Evolutionary conservation across 192 early-diverging fungal species (phyloP), one percentile per base, ranked within the genome.

Genomic region (Powellomyces hirtus): DNA sequence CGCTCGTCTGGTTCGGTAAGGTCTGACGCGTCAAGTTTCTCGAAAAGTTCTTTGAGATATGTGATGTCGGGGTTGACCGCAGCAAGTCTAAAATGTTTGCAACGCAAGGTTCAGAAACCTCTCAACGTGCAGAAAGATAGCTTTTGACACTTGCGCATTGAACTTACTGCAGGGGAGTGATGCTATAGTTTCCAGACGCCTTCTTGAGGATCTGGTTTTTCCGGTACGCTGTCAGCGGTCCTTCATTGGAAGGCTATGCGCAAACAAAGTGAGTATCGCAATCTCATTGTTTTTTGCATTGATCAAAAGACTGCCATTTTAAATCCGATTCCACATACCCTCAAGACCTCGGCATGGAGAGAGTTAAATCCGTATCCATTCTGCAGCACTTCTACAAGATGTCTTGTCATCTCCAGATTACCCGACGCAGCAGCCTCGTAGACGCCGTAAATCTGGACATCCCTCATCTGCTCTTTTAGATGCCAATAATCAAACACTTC

Each of bases 131-230:
- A n/a, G n/a, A n/a, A n/a, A n/a, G n/a, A n/a, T n/a, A n/a, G n/a
- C n/a, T n/a, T n/a, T n/a, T n/a, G n/a, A n/a, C n/a, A n/a, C n/a
- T n/a, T n/a, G n/a, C n/a, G n/a, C n/a, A 60, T 0, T n/a, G n/a
- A n/a, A n/a, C 45, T 4, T 55, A 76, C 59, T 78, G 67, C 11
- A 82, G 61, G 10, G 84, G 84, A 18, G 79, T 82, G 44, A 84
- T 51, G 38, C 62, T 38, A 38, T 33, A 40, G 11, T 62, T 62
- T 24, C 68, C 61, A 27, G 33, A 46, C 10, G 81, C 71, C 26
- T 78, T 81, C 60, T 86, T 86, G 7, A 67, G 72, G 29, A 70
- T 76, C 63, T 33, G 69, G 52, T 75, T 69, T 36, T 62, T 61
- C n/a, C 58, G 64, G 44, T 66, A 68, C 13, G 60, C 3, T 2